phyloP scores from a whole-genome alignment of 106 monocot genomes.

The Phalaenopsis aphrodite region DNA sequence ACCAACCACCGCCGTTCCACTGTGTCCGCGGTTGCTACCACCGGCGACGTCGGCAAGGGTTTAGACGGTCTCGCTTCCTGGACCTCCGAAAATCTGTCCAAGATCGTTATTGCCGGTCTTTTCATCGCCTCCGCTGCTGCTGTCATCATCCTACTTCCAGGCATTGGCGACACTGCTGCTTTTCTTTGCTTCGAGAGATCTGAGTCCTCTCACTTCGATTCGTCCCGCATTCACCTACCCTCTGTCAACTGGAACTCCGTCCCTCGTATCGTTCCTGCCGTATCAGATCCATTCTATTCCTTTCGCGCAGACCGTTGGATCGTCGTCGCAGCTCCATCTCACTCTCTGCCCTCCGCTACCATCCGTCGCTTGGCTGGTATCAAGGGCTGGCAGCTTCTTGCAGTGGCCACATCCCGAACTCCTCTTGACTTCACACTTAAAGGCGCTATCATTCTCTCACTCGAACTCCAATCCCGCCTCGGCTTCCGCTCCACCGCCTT shows the following conservation, averaged over 20 bases:
- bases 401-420: slow-evolving; percentile 64
- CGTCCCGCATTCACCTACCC: slow-evolving; percentile 7
- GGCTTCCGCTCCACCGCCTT: slow-evolving; percentile 54
- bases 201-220: slow-evolving; percentile 9
- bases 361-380: slow-evolving; percentile 40
- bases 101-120: slow-evolving; percentile 1
- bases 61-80: slow-evolving; percentile 2
- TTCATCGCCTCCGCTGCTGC: slow-evolving; percentile 12
- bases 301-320: slow-evolving; percentile 23
- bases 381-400: slow-evolving; percentile 81
- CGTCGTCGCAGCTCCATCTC: slow-evolving; percentile 11
- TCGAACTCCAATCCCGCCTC: slow-evolving; percentile 68
- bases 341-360: slow-evolving; percentile 12
- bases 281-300: slow-evolving; percentile 6
- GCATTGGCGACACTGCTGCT: slow-evolving; percentile 11
- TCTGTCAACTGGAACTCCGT: slow-evolving; percentile 14
- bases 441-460: slow-evolving; percentile 78
- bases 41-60: background rate
- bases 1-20: background rate
- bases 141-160: slow-evolving; percentile 6
- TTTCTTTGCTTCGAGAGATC: slow-evolving; percentile 23
- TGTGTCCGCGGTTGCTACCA: background rate
- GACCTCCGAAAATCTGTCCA: slow-evolving; percentile 10
- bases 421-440: slow-evolving; percentile 60
- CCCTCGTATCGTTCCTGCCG: background rate